Evolutionary conservation across 345 rosid genomes (phyloP), one percentile per base, ranked within the genome.

Genomic region (Erucastrum elatum): DNA sequence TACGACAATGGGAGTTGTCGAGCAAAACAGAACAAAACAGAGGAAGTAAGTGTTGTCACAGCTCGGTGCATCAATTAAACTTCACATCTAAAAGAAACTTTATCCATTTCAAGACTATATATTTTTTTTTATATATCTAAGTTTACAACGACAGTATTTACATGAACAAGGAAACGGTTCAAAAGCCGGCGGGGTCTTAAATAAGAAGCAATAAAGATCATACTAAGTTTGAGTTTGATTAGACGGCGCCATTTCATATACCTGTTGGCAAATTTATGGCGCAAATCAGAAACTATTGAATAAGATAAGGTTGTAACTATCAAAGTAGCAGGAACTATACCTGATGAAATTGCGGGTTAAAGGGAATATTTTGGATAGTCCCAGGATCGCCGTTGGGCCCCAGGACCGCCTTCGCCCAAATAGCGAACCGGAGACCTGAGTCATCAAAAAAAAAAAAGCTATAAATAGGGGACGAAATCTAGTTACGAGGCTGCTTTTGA

Each of bases 261-360:
- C 75, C 80, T 77, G 21, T 34, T 12, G 62, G 53, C 6, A 5
- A 41, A 68, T 21, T 31, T 26, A 44, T 16, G 26, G 34, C 27
- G 70, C 5, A 70, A 30, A 51, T 51, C 6, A 70, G 25, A 51
- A 69, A 62, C 34, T 7, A 13, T 51, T 49, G 41, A 49, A 49
- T 26, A 17, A 25, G 2, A 63, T 63, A 5, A 8, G 39, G 53
- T 13, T 29, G 11, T 11, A 44, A n/a, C n/a, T 49, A 49, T 4
- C 15, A 4, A 51, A 34, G 51, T 64, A 21, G 53, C 6, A 66
- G n/a, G n/a, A 63, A 35, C 35, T 10, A 56, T 55, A 78, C 81
- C 77, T 78, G 77, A 34, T 60, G 33, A 67, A 16, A 44, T 8
- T 34, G 74, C 0, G 77, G 55, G 30, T 58, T 41, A 60, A 31